Conservation (phyloP, 257 asterid genomes). For the Rubia yunnanensis region DNA sequence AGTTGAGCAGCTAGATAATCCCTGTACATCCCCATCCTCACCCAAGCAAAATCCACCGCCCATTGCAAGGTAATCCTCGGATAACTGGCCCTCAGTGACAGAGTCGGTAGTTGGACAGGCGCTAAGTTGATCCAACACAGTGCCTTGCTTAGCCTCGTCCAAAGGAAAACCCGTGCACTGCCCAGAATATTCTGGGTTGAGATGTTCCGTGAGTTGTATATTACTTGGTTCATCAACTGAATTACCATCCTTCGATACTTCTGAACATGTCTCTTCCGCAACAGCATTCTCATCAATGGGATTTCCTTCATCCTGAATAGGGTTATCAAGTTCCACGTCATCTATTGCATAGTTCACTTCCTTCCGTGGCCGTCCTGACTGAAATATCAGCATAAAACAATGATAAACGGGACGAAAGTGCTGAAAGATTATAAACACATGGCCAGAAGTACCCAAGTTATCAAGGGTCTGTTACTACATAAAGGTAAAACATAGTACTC, state of each 20-base stretch:
- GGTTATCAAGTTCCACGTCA: conserved; percentile 24
- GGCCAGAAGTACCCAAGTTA: too few relatives aligned
- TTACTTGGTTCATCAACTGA: conserved; percentile 11
- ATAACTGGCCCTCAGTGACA: conserved; percentile 16
- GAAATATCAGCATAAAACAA: conserved; percentile 18
- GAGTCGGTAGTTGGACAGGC: conserved; percentile 19
- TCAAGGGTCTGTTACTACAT: too few relatives aligned
- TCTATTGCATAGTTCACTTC: conserved; percentile 41
- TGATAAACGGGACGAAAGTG: not conserved
- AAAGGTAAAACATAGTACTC: too few relatives aligned
- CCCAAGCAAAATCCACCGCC: conserved; percentile 87
- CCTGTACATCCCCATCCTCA: conserved; percentile 31
- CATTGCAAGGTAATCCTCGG: conserved; percentile 43
- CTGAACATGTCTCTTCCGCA: conserved; percentile 18
- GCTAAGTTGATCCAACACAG: conserved; percentile 3
- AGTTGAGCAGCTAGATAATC: conserved; percentile 12
- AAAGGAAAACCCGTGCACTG: conserved; percentile 4
- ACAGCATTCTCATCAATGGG: conserved; percentile 10
- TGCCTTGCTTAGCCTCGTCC: conserved; percentile 22
- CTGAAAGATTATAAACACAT: not conserved
- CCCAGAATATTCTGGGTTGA: conserved; percentile 1
- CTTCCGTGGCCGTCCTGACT: conserved; percentile 66
- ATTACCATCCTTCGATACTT: conserved; percentile 15
- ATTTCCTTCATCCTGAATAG: conserved; percentile 23
- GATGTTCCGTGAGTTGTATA: conserved; percentile 11